Conservation (phyloP, 257 asterid genomes). For the Solanum bukasovii region DNA sequence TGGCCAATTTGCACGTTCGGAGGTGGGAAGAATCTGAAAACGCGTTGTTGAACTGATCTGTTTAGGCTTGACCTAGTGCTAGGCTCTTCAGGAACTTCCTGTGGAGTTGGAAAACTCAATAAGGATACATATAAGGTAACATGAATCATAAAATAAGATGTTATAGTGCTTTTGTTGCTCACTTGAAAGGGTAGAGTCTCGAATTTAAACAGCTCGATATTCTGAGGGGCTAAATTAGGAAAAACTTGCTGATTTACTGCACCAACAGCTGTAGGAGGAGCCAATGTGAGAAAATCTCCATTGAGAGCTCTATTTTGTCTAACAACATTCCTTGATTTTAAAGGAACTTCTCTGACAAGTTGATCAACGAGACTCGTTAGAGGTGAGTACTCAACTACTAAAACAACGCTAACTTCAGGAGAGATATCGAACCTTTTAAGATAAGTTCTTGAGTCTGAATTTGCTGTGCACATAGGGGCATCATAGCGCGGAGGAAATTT, state of each 20-base stretch:
- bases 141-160: too few species aligned
- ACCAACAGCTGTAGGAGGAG: constrained; percentile 45
- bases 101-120: not conserved
- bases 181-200: constrained; percentile 34
- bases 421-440: constrained; percentile 27
- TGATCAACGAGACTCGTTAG: not conserved
- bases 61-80: constrained; percentile 15
- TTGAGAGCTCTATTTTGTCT: constrained; percentile 23
- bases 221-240: constrained; percentile 4
- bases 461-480: constrained; percentile 11
- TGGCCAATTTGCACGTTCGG: constrained; percentile 17
- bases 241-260: constrained; percentile 9
- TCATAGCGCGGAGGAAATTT: constrained; percentile 8
- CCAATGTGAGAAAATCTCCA: constrained; percentile 69
- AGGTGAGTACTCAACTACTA: not conserved
- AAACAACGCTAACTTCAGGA: not conserved
- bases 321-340: constrained; percentile 14
- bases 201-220: constrained; percentile 10
- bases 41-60: constrained; percentile 14
- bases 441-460: constrained; percentile 22
- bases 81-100: constrained; percentile 34
- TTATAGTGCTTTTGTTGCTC: not conserved
- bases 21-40: constrained; percentile 50
- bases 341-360: constrained; percentile 38
- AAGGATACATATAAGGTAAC: not conserved